Evolutionary conservation across 306 rosid genomes (phyloP).

Genomic region (Canavalia gladiata): DNA sequence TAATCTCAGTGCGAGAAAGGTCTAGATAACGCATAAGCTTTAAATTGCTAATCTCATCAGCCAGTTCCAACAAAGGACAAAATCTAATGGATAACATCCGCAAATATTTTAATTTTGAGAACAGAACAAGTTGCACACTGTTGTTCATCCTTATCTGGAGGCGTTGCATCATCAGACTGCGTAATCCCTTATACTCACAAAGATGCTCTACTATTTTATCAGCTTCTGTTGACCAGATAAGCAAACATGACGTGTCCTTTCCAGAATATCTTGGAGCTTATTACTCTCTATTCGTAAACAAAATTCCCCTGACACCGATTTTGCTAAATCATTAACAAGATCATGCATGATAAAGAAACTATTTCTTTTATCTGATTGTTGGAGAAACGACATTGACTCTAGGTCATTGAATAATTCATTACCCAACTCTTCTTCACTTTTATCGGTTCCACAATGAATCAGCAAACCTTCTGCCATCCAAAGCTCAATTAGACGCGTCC

Average conservation of each 20-base stretch:
- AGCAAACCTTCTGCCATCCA: conserved; percentile 42
- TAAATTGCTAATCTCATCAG: neutral
- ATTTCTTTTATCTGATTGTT: neutral
- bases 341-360: conserved; percentile 48
- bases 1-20: rapidly evolving
- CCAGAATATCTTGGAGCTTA: neutral
- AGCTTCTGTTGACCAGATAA: rapidly evolving
- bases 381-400: conserved; percentile 53
- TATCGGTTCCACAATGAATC: neutral
- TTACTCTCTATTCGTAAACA: neutral
- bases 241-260: conserved; percentile 12
- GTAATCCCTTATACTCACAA: neutral
- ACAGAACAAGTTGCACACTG: neutral
- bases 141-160: neutral
- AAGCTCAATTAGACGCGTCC: neutral
- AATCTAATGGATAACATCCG: rapidly evolving
- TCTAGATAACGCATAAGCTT: conserved; percentile 37
- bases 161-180: neutral
- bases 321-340: conserved; percentile 56
- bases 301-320: conserved; percentile 46
- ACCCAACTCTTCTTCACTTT: conserved; percentile 51
- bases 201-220: too few relatives aligned
- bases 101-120: neutral
- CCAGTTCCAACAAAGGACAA: neutral
- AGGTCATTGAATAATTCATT: conserved; percentile 47